Percentiles rank a stretch among this genome's conserved stretches.
Evolutionary conservation across 805 yeast genomes (phyloP).

Genomic region (Saccharomyces eubayanus): DNA sequence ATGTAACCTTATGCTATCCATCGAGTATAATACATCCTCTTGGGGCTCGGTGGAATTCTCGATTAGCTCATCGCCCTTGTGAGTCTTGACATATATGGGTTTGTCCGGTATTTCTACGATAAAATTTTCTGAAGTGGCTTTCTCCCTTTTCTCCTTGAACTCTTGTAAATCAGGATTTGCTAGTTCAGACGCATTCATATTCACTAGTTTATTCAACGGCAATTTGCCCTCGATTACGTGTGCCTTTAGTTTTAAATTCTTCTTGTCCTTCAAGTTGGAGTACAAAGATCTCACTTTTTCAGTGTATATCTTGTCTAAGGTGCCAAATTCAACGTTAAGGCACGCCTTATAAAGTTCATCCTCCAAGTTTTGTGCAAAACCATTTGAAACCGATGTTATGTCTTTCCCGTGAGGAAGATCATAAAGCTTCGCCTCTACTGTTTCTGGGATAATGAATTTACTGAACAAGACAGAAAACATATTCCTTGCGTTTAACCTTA

Average conservation of each 20-base stretch:
- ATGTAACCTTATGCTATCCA: conserved; percentile 13
- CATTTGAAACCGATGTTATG: conserved; percentile 31
- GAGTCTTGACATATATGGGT: conserved; percentile 69
- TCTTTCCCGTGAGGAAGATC: conserved; percentile 26
- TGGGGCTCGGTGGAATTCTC: conserved; percentile 41
- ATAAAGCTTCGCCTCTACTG: conserved; percentile 8
- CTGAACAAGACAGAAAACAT: conserved; percentile 42
- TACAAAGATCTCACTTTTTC: conserved; percentile 60
- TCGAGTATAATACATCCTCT: conserved; percentile 28
- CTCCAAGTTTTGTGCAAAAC: conserved; percentile 48
- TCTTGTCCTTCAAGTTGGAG: conserved; percentile 49
- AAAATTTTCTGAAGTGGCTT: conserved; percentile 58
- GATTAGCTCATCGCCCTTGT: conserved; percentile 79
- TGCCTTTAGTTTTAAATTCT: conserved; percentile 47
- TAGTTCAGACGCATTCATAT: conserved; percentile 64
- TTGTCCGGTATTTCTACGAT: conserved; percentile 53
- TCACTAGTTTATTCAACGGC: conserved; percentile 50
- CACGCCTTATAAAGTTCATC: conserved; percentile 36
- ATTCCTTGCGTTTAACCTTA: conserved; percentile 41
- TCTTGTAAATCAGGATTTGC: conserved; percentile 65
- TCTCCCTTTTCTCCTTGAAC: conserved; percentile 62
- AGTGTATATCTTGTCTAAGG: conserved; percentile 37
- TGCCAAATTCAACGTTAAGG: conserved; percentile 23
- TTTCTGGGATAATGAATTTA: conserved; percentile 31
- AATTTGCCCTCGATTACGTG: conserved; percentile 49